Base-by-base conservation (phyloP, 345 rosid genomes). In the Trapa incisa region DNA sequence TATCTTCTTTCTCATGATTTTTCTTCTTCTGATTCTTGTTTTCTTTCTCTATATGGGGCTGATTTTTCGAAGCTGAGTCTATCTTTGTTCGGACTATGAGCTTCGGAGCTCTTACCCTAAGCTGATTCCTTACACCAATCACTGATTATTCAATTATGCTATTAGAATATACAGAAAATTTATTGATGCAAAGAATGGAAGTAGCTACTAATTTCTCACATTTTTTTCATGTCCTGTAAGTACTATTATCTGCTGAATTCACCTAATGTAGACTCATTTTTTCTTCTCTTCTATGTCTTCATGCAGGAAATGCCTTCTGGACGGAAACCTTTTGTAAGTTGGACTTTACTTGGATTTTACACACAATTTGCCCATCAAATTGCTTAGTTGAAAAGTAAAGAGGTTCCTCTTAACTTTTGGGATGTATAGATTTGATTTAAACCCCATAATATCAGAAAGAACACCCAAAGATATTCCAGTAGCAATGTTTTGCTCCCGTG, bases 251-350 rank as follows among this genome's bases (percentile, higher is more conserved):
- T 7, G 11, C 39, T 50, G 38, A 11, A 9, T 16, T 48, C 32
- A 61, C 1, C 35, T 38, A 2, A 56, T 52, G 50, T 67, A 75
- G 47, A 78, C 69, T 75, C 54, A 7, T 61, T 67, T 67, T 2
- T 32, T 41, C 54, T 32, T 41, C 54, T 71, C 60, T 65, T 53
- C 52, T 38, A 42, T 70, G 16, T 14, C 48, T n/a, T 43, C 60
- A 45, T 72, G 67, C 86, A 92, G 96, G 85, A 86, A 70, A 66
- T 86, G 88, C 73, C 78, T 87, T 52, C 33, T 68, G 41, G 98
- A 92, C 77, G 98, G 96, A 65, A 92, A 92, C 80, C 84, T 92
- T 69, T 72, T 92, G 98, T 89, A 79, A 89, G 98, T 86, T 48
- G 3, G 54, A 10, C 6, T 47, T 3, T n/a, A 22, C 36, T 39